Conservation (phyloP, 345 rosid genomes). For the Syzygium aromaticum region DNA sequence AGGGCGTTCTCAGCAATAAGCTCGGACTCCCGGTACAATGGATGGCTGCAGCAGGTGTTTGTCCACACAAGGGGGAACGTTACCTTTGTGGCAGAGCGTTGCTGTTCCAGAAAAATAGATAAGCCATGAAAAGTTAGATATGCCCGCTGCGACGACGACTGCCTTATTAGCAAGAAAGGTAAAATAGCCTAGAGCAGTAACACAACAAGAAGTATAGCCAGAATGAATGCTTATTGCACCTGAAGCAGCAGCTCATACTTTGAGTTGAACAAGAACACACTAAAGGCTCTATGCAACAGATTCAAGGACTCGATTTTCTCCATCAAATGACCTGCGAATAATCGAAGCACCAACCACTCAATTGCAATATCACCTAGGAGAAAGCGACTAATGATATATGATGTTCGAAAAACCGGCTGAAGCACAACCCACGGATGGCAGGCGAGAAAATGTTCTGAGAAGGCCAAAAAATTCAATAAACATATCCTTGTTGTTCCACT, state of each 20-base stretch:
- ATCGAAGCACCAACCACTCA: not conserved
- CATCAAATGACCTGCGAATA: slow-evolving; percentile 79
- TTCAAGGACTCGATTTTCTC: slow-evolving; percentile 78
- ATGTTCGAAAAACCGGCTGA: not conserved
- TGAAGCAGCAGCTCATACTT: slow-evolving; percentile 94
- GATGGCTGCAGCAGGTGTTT: slow-evolving; percentile 99
- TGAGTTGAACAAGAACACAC: slow-evolving; percentile 90
- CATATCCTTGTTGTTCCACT: not conserved
- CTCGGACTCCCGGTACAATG: slow-evolving; percentile 84
- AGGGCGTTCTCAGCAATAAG: slow-evolving; percentile 61
- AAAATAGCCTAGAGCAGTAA: not conserved
- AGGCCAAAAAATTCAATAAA: not conserved
- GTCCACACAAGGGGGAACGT: slow-evolving; percentile 99
- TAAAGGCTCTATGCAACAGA: slow-evolving; percentile 91
- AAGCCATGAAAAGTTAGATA: not conserved
- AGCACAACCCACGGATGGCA: not conserved
- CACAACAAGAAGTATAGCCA: not conserved
- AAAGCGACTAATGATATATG: not conserved
- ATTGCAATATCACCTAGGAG: not conserved
- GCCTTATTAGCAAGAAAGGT: not conserved
- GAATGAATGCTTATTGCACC: slow-evolving; percentile 23
- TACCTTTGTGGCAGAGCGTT: slow-evolving; percentile 91
- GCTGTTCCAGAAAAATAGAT: slow-evolving; percentile 28
- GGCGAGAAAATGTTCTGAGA: not conserved
- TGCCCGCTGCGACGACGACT: not conserved